Percentiles rank a stretch among this genome's conserved stretches.
Evolutionary conservation across 768 basidiomycete genomes (phyloP).

Genomic region (Suillus cothurnatus): DNA sequence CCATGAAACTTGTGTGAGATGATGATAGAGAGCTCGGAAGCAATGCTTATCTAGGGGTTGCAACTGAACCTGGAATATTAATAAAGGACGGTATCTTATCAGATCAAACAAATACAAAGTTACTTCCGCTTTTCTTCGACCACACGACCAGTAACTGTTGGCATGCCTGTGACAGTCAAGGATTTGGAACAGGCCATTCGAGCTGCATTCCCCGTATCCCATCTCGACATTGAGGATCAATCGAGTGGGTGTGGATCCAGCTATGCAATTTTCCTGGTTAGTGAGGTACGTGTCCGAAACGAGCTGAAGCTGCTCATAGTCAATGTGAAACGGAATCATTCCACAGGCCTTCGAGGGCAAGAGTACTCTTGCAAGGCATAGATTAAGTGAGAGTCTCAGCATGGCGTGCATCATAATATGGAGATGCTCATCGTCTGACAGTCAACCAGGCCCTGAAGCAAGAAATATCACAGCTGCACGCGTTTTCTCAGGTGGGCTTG

Average conservation of each 20-base stretch:
- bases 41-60: conserved; percentile 8
- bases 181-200: conserved; percentile 67
- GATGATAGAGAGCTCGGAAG: neutral
- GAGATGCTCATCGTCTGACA: conserved; percentile 30
- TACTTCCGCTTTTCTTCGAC: conserved; percentile 14
- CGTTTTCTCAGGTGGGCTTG: conserved; percentile 78
- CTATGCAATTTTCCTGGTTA: conserved; percentile 75
- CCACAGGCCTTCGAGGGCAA: conserved; percentile 75
- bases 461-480: conserved; percentile 81
- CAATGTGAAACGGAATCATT: conserved; percentile 4
- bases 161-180: conserved; percentile 61
- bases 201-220: conserved; percentile 59
- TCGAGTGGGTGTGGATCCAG: conserved; percentile 83
- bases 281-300: conserved; percentile 51
- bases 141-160: conserved; percentile 2
- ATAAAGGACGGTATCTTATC: conserved; percentile 25
- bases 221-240: conserved; percentile 75
- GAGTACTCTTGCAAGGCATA: conserved; percentile 75
- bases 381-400: conserved; percentile 50
- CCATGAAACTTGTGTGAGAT: conserved; percentile 7
- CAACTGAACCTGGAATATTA: neutral
- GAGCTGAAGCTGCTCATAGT: neutral
- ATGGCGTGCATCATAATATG: neutral
- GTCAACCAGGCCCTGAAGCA: conserved; percentile 78
- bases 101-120: conserved; percentile 19